Conservation (phyloP, 768 basidiomycete genomes). For the Rubroboletus pulcherrimus region DNA sequence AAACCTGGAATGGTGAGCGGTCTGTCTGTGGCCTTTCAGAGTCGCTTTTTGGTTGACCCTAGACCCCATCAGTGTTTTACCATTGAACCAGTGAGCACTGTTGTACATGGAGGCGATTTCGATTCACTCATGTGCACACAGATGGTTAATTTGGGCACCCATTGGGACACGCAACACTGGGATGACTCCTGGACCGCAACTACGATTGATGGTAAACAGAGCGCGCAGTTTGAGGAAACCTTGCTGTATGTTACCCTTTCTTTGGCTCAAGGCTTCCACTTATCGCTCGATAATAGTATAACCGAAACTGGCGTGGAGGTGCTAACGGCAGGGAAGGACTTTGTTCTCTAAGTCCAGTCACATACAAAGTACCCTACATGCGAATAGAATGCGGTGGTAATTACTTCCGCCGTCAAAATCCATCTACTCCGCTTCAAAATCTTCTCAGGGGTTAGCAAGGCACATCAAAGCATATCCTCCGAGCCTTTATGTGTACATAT, state of each 20-base stretch:
- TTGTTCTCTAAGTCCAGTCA: constrained; percentile 20
- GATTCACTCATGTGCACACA: constrained; percentile 32
- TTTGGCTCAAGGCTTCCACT: constrained; percentile 11
- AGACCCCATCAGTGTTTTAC: constrained; percentile 53
- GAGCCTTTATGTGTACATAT: constrained; percentile 30
- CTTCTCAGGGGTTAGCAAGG: constrained; percentile 20
- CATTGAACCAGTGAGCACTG: constrained; percentile 65
- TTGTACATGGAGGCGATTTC: not conserved
- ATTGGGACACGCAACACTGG: constrained; percentile 80
- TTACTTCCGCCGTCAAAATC: constrained; percentile 17
- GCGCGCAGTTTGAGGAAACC: constrained; percentile 98
- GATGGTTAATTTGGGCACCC: constrained; percentile 90
- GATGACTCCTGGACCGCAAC: constrained; percentile 96
- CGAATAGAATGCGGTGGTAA: constrained; percentile 21
- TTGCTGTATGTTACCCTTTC: constrained; percentile 63
- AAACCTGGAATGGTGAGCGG: constrained; percentile 82
- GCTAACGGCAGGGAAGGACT: constrained; percentile 57
- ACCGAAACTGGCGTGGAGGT: constrained; percentile 90
- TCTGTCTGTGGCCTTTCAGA: not conserved
- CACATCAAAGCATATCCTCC: constrained; percentile 23
- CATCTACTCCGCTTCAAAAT: constrained; percentile 17
- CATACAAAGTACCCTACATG: constrained; percentile 21
- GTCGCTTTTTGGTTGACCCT: constrained; percentile 5
- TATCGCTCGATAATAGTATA: constrained; percentile 49
- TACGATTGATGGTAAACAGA: constrained; percentile 83